Base-by-base conservation (phyloP, 2,329 filamentous ascomycete species). In the Apiospora sp. region DNA sequence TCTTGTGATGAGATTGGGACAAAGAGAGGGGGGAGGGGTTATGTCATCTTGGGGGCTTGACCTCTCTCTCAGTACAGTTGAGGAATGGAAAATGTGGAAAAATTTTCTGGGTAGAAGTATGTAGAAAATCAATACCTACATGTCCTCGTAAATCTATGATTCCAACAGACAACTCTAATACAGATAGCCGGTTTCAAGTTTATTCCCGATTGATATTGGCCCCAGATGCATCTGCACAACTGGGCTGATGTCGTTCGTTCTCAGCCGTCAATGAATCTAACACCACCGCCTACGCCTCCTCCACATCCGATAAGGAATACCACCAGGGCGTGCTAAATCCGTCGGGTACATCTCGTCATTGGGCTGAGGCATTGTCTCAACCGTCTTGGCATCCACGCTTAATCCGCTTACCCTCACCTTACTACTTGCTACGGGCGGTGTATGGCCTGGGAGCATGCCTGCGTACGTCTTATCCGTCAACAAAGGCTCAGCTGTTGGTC, bases 191-290 rank as follows among this genome's bases (percentile, higher is more conserved):
- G 34, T 41, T 64, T 41, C 30, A 64, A 41, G 34, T 64, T 37
- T 8, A 41, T n/a, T 41, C 30, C n/a, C 12, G 58, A 12, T n/a
- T 41, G 8, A 41, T 10, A 10, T 41, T 41, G 10, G 37, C 37
- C 7, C 37, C 37, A 41, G 37, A 41, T 41, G 37, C 10, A 41
- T 41, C n/a, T 64, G 58, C 58, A n/a, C 58, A 34, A n/a, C 34
- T 64, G 58, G 34, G 58, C 58, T 41, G 34, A 41, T 64, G 58
- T 41, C 58, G 58, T 64, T 64, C 58, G 58, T 64, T 64, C 34
- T 37, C 30, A 14, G 30, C 54, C 34, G 16, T 58, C 51, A 34
- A 58, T 58, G 37, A 41, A 41, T 41, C 49, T 51, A 51, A 30
- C 27, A 30, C 27, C 27, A 30, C 27, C 27, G 27, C 27, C 27